Base-by-base conservation (phyloP, 2,329 filamentous ascomycete species). In the Penicillium sp. region DNA sequence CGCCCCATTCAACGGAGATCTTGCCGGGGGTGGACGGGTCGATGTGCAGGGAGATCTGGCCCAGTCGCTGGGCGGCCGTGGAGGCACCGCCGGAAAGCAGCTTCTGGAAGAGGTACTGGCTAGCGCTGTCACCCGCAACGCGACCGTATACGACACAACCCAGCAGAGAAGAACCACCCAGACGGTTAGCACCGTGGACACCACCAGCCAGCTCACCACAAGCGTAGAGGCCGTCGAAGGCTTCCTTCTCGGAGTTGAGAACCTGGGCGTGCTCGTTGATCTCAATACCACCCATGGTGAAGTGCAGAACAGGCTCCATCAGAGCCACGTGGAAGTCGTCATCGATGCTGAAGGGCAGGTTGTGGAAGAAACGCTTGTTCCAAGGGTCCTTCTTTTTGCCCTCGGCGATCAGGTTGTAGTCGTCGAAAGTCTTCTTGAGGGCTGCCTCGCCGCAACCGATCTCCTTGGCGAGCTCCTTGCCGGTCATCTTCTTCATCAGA, bases 211-310 rank as follows among this genome's bases (percentile, higher is more conserved):
- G 75, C 75, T 98, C 93, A 82, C 93, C 93, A 63, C 93, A 98
- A n/a, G n/a, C n/a, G n/a, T n/a, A n/a, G n/a, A n/a, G n/a, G n/a
- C n/a, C n/a, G n/a, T n/a, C n/a, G n/a, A n/a, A n/a, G n/a, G n/a
- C n/a, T n/a, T n/a, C n/a, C n/a, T n/a, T n/a, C n/a, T n/a, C n/a
- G n/a, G n/a, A n/a, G n/a, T n/a, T n/a, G n/a, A n/a, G n/a, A n/a
- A n/a, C n/a, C n/a, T n/a, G n/a, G n/a, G 93, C 87, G 75, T 93
- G 85, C 79, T 97, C 91, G 78, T 98, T 94, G 78, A 98, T 98
- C 76, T 97, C 91, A 62, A 97, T 93, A 78, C 93, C 93, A 71
- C 93, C 93, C 93, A 98, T 98, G 76, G 93, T 98, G 77, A 98
- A 98, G 78, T 98, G 93, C 50, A 98, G 85, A 33, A 98, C 93